phyloP scores from a whole-genome alignment of 345 rosid species.

The Populus ilicifolia region DNA sequence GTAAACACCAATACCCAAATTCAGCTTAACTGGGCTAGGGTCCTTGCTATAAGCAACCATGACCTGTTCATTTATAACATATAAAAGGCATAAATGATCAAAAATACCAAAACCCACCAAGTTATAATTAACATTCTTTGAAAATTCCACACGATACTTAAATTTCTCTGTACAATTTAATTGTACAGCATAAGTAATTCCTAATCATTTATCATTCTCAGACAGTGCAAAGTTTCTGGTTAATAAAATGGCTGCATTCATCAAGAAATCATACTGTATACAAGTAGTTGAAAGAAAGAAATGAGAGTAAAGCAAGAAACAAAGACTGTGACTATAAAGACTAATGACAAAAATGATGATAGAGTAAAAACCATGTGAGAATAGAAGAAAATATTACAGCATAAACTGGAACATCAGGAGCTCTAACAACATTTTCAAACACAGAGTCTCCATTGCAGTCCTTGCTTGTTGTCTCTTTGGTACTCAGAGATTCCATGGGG shows the following conservation, averaged over 20 bases:
- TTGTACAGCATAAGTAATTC: not conserved
- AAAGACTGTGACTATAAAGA: not conserved
- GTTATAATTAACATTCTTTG: not conserved
- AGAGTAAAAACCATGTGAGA: not conserved
- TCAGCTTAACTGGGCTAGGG: constrained; percentile 73
- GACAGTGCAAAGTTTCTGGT: not conserved
- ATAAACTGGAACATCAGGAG: constrained; percentile 45
- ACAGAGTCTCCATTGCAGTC: constrained; percentile 23
- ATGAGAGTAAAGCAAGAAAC: not conserved
- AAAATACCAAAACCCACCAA: not conserved
- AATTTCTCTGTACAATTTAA: no score
- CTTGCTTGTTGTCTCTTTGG: not conserved
- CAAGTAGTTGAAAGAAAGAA: not conserved
- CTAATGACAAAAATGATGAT: not conserved
- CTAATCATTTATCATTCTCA: not conserved
- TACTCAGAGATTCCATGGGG: not conserved
- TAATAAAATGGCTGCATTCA: not conserved
- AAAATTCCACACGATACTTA: no score
- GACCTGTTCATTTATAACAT: constrained; percentile 38
- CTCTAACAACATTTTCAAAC: constrained; percentile 31
- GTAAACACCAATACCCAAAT: constrained; percentile 88
- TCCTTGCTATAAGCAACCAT: constrained; percentile 82
- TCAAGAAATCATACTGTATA: not conserved
- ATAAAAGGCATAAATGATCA: not conserved
- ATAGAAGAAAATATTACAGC: constrained; percentile 26